These are phyloP conservation scores for Wickerhamiella kurtzmanii DNA, from an alignment of 805 yeast species.

Conservation along the genomic window DNA sequence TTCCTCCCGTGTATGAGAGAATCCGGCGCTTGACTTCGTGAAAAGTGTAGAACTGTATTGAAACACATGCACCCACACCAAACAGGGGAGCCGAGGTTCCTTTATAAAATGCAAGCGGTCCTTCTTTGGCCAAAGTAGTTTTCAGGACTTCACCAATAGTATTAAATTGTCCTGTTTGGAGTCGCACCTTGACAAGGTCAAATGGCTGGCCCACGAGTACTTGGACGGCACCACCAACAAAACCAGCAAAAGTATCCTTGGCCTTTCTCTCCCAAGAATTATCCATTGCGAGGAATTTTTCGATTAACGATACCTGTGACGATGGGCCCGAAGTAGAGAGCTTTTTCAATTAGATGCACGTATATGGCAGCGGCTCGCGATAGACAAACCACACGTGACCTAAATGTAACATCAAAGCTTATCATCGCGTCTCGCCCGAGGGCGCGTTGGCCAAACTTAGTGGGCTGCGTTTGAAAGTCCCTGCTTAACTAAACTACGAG, in stretches of 20 bases:
- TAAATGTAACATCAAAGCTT: neutral
- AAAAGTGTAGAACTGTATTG: slow-evolving; percentile 57
- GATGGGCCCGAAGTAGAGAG: no score
- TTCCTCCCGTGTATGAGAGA: slow-evolving; percentile 19
- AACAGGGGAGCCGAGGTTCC: slow-evolving; percentile 59
- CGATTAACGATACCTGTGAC: no score
- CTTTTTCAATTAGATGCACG: no score
- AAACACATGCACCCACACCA: slow-evolving; percentile 59
- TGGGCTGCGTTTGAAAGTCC: no score
- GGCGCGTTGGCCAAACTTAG: no score
- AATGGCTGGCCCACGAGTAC: slow-evolving; percentile 53
- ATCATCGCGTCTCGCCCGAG: no score
- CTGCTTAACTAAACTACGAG: no score
- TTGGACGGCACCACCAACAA: slow-evolving; percentile 43
- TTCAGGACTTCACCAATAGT: slow-evolving; percentile 39
- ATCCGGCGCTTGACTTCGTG: slow-evolving; percentile 55
- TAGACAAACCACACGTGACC: neutral
- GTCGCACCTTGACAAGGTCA: slow-evolving; percentile 55
- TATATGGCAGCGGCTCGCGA: no score
- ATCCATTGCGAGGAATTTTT: no score
- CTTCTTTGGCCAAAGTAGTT: slow-evolving; percentile 45
- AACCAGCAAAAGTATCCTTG: slow-evolving; percentile 42
- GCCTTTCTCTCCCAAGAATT: slow-evolving; percentile 30
- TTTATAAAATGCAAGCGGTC: slow-evolving; percentile 47
- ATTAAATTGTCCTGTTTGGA: slow-evolving; percentile 53